phyloP scores from a whole-genome alignment of 371 early-diverging fungal species.

The Batrachochytrium dendrobatidis region DNA sequence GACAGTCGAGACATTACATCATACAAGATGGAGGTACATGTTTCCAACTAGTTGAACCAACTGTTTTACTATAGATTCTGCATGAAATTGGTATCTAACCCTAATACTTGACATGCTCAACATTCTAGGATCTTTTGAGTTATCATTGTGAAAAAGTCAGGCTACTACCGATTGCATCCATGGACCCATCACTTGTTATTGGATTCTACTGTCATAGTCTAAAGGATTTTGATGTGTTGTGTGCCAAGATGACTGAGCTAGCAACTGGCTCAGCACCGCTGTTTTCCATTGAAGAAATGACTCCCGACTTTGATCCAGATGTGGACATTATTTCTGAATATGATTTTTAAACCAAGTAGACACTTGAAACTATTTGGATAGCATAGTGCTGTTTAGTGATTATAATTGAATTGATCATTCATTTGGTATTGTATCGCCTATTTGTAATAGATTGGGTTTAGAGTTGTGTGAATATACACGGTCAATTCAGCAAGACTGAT shows the following conservation, averaged over 20 bases:
- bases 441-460: too few relatives aligned
- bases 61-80: conserved; percentile 21
- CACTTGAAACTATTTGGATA: background rate
- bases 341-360: conserved; percentile 15
- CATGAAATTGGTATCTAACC: conserved; percentile 17
- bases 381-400: too few relatives aligned
- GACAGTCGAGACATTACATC: background rate
- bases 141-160: conserved; percentile 77
- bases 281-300: conserved; percentile 54
- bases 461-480: too few relatives aligned
- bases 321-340: conserved; percentile 36
- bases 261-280: conserved; percentile 48
- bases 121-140: conserved; percentile 56
- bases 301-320: conserved; percentile 61
- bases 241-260: conserved; percentile 38
- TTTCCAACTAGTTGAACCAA: background rate
- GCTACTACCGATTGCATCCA: conserved; percentile 57
- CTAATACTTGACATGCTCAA: background rate
- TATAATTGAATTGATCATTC: too few relatives aligned
- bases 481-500: too few relatives aligned
- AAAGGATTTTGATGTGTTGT: conserved; percentile 60
- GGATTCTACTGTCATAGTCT: conserved; percentile 77
- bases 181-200: conserved; percentile 91
- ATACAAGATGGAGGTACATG: conserved; percentile 1
- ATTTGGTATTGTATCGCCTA: too few relatives aligned